Conservation (phyloP, 345 rosid species). For the Eucalyptus brandiana region DNA sequence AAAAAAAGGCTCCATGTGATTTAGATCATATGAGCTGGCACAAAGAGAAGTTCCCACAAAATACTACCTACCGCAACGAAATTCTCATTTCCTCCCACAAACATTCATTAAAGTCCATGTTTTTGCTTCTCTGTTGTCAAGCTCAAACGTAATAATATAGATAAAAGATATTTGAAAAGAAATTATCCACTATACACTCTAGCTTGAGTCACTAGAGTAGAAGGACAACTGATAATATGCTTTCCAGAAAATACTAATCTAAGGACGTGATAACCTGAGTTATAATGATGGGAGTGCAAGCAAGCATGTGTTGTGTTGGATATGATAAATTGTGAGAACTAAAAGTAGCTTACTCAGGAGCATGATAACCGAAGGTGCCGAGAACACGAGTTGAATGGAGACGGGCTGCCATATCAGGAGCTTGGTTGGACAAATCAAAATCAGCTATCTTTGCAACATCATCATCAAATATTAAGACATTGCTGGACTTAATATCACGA, state of each 20-base stretch:
- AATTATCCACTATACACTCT: background rate
- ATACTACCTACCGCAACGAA: background rate
- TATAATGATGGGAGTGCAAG: background rate
- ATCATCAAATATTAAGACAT: slow-evolving; percentile 67
- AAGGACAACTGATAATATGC: background rate
- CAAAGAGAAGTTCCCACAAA: background rate
- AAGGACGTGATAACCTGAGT: background rate
- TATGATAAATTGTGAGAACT: background rate
- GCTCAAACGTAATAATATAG: background rate
- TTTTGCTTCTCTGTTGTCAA: background rate
- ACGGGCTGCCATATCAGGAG: slow-evolving; percentile 86
- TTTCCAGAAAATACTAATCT: background rate
- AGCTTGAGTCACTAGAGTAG: background rate
- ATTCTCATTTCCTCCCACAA: background rate
- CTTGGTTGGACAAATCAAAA: slow-evolving; percentile 89
- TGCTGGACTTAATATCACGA: slow-evolving; percentile 87
- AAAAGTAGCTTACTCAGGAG: slow-evolving; percentile 73
- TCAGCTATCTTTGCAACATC: slow-evolving; percentile 88
- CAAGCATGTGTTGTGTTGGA: background rate
- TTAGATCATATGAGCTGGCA: background rate
- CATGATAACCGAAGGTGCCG: slow-evolving; percentile 96
- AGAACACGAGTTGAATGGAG: slow-evolving; percentile 93
- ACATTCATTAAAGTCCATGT: background rate
- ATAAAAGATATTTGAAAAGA: background rate
- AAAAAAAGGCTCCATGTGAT: background rate